Conservation (phyloP, 352 stramenopile species). For the Phytophthora agathidicida region DNA sequence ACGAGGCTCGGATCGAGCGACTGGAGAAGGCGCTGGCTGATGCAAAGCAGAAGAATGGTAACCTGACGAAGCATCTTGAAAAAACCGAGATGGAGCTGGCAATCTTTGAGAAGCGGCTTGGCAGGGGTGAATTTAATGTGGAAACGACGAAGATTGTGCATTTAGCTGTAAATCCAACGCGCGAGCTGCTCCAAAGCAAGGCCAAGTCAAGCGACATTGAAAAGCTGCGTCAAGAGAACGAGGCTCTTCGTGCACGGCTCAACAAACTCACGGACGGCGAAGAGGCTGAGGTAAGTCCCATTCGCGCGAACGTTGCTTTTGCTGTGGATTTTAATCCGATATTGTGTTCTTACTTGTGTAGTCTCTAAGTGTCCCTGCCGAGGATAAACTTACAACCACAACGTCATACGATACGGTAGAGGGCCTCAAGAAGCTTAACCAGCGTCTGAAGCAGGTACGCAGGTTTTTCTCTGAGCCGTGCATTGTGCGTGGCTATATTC, state of each 20-base stretch:
- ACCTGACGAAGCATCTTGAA: constrained; percentile 65
- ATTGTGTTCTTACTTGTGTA: constrained; percentile 3
- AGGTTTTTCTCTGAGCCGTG: neutral
- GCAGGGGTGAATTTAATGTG: constrained; percentile 78
- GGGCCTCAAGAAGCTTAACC: constrained; percentile 86
- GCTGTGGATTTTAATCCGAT: neutral
- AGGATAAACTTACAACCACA: constrained; percentile 65
- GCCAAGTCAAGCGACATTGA: constrained; percentile 42
- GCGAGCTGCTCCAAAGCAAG: constrained; percentile 62
- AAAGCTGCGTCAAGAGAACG: constrained; percentile 58
- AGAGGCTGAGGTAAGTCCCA: constrained; percentile 33
- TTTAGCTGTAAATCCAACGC: constrained; percentile 83
- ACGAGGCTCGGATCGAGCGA: constrained; percentile 52
- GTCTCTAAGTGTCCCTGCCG: constrained; percentile 15
- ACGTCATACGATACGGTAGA: constrained; percentile 88
- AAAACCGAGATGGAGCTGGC: constrained; percentile 67
- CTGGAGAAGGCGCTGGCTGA: constrained; percentile 54
- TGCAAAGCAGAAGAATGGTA: constrained; percentile 52
- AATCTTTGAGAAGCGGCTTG: constrained; percentile 74
- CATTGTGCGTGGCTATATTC: neutral
- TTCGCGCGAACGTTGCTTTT: neutral
- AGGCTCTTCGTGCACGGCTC: constrained; percentile 53
- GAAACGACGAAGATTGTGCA: constrained; percentile 90
- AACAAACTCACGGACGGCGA: constrained; percentile 38
- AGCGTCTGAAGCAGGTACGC: constrained; percentile 86